Evolutionary conservation across 139 green algal genomes (phyloP), one percentile per base, ranked within the genome.

Genomic region (Spirogloea muscicola): DNA sequence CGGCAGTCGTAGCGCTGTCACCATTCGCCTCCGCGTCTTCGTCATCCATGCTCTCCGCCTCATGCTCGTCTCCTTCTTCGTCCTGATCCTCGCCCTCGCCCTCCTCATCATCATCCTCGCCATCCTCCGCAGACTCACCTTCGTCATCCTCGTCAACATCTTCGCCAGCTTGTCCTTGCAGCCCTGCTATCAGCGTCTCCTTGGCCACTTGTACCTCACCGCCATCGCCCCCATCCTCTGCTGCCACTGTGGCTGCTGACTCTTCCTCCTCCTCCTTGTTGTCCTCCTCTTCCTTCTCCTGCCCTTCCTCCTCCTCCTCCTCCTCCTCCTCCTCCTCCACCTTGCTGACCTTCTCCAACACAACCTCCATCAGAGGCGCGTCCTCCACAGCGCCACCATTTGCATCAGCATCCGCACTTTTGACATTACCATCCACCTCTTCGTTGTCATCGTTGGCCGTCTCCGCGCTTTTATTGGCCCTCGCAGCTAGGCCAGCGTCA

Each of bases 71-170:
- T 25, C n/a, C 61, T 67, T 67, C 37, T 21, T 29, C 31, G 38
- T 52, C 31, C 49, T 58, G 36, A 18, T 68, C 62, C 40, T 72
- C 49, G 21, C 62, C 40, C 29, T n/a, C n/a, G n/a, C n/a, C n/a
- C n/a, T n/a, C n/a, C n/a, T n/a, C n/a, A n/a, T n/a, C n/a, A n/a
- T 5, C 34, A 0, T 25, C 62, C 27, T 18, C 5, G 18, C 36
- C 3, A 18, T 31, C 27, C 49, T 4, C 39, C 1, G 7, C 62
- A 6, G 10, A 10, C 7, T n/a, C 33, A 29, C 27, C 33, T 27
- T 43, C 61, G 39, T 71, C 37, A 25, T 64, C 55, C 55, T 13
- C 29, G 29, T 13, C 55, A 13, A 64, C 55, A 27, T 10, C 55
- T 64, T 64, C 39, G 36, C 29, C 55, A 64, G 41, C 66, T 27